Conservation (phyloP, 2,329 filamentous ascomycete species). For the Phyllosticta citribraziliensis region DNA sequence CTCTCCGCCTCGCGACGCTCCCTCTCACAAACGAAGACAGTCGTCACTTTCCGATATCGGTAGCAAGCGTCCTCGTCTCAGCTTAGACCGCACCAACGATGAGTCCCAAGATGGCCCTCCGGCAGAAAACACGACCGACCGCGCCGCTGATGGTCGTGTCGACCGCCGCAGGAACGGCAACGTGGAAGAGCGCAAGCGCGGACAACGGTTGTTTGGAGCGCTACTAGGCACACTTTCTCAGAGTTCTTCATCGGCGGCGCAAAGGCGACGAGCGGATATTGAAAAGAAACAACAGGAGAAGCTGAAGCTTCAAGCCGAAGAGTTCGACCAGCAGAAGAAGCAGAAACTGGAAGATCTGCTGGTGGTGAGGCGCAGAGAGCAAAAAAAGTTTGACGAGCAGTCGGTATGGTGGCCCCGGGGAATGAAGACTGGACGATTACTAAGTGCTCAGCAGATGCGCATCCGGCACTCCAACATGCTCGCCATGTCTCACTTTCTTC, state of each 20-base stretch:
- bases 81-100: slow-evolving; percentile 20
- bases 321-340: slow-evolving; percentile 58
- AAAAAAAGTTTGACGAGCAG: slow-evolving; percentile 65
- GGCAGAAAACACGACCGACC: slow-evolving; percentile 15
- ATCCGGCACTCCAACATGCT: slow-evolving; percentile 64
- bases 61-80: slow-evolving; percentile 44
- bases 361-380: slow-evolving; percentile 54
- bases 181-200: slow-evolving; percentile 73
- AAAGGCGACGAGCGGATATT: slow-evolving; percentile 66
- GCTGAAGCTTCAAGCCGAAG: slow-evolving; percentile 59
- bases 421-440: slow-evolving; percentile 8
- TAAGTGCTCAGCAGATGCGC: slow-evolving; percentile 50
- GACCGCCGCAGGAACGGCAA: slow-evolving; percentile 37
- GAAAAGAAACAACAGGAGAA: slow-evolving; percentile 73
- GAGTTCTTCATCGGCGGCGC: slow-evolving; percentile 45
- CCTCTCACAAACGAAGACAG: slow-evolving; percentile 40
- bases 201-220: slow-evolving; percentile 76
- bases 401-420: slow-evolving; percentile 47
- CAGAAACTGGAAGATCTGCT: slow-evolving; percentile 56
- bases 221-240: slow-evolving; percentile 71
- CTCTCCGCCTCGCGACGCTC: slow-evolving; percentile 21
- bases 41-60: slow-evolving; percentile 43
- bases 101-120: slow-evolving; percentile 14
- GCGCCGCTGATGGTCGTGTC: slow-evolving; percentile 18
- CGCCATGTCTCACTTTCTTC: slow-evolving; percentile 61